Percentiles rank a stretch among this genome's conserved stretches.
Conservation (phyloP, 352 stramenopile species). For the Globisporangium apiculatum region DNA sequence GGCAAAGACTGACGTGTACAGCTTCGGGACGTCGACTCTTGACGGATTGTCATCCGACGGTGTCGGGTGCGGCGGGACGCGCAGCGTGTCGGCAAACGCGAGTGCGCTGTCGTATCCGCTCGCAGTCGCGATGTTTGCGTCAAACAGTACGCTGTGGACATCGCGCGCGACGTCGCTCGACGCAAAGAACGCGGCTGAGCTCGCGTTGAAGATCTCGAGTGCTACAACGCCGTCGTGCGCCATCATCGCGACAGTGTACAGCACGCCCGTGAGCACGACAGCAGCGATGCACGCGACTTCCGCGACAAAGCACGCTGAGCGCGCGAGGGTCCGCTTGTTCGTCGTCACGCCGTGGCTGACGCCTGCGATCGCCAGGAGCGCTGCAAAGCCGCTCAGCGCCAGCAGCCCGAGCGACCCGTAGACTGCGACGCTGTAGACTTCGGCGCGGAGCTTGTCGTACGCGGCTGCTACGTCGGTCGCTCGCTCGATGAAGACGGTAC, state of each 20-base stretch:
- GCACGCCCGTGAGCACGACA: slow-evolving; percentile 32
- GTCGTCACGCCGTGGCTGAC: slow-evolving; percentile 28
- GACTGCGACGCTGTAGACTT: slow-evolving; percentile 22
- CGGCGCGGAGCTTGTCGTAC: slow-evolving; percentile 21
- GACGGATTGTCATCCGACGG: slow-evolving; percentile 25
- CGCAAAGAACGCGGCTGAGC: slow-evolving; percentile 25
- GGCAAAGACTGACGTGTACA: slow-evolving; percentile 39
- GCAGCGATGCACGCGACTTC: slow-evolving; percentile 37
- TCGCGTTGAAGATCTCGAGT: slow-evolving; percentile 28
- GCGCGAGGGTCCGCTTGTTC: slow-evolving; percentile 28
- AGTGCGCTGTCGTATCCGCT: slow-evolving; percentile 25
- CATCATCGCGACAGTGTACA: slow-evolving; percentile 45
- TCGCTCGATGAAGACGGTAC: slow-evolving; percentile 8
- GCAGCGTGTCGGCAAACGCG: slow-evolving; percentile 55
- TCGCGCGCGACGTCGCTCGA: slow-evolving; percentile 14
- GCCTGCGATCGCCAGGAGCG: slow-evolving; percentile 22
- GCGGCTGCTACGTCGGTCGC: slow-evolving; percentile 9
- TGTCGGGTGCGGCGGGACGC: slow-evolving; percentile 51
- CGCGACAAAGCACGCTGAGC: slow-evolving; percentile 33
- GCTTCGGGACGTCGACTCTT: slow-evolving; percentile 27
- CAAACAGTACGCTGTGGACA: slow-evolving; percentile 30
- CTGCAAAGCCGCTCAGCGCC: slow-evolving; percentile 19
- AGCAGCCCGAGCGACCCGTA: slow-evolving; percentile 26
- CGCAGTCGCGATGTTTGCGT: slow-evolving; percentile 33
- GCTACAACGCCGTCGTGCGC: slow-evolving; percentile 38